A percentile compares a stretch with the other conserved stretches of the same genome.
These are phyloP conservation scores for Anastatica hierochuntica DNA, from an alignment of 345 rosid species.

Conservation along the genomic window DNA sequence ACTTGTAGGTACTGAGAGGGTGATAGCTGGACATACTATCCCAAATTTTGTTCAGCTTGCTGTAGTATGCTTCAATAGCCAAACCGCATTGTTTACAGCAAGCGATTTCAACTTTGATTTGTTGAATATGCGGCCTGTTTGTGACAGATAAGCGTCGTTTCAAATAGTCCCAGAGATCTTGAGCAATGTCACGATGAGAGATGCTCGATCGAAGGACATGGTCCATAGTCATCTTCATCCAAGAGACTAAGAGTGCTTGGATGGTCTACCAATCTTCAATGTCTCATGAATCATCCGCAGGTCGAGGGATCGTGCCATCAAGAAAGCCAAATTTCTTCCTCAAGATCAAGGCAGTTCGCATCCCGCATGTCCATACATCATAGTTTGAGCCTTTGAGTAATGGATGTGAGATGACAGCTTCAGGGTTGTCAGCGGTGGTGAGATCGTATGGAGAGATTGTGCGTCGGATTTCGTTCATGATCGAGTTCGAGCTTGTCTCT, in stretches of 20 bases:
- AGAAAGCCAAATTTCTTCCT: not conserved
- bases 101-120: not conserved
- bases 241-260: not conserved
- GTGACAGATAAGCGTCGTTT: not conserved
- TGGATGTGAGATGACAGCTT: too few species aligned
- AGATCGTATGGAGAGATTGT: too few species aligned
- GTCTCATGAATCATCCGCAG: not conserved
- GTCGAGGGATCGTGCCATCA: not conserved
- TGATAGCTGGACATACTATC: not conserved
- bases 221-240: not conserved
- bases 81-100: not conserved
- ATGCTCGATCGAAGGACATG: not conserved
- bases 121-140: not conserved
- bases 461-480: too few species aligned
- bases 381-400: too few species aligned
- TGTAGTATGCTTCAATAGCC: not conserved
- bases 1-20: not conserved
- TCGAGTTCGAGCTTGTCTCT: too few species aligned
- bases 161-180: not conserved
- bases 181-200: not conserved
- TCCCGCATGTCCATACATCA: not conserved
- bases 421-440: too few species aligned
- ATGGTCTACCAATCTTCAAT: not conserved
- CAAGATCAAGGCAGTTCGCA: not conserved
- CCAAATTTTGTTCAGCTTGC: not conserved